Base-by-base conservation (phyloP, 805 yeast genomes). In the Saturnispora dispora region DNA sequence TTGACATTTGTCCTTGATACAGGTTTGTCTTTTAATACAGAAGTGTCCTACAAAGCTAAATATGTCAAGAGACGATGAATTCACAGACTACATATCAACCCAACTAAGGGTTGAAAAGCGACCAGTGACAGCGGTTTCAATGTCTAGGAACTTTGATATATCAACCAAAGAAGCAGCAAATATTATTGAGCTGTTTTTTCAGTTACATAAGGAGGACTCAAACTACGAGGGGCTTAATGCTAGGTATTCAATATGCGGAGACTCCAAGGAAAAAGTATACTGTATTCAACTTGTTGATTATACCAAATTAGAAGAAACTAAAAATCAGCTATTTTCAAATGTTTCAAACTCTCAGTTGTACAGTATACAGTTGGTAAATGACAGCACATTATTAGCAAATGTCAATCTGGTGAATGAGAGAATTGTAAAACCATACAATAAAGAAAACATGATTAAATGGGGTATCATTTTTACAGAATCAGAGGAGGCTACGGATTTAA, bases 51-150 rank as follows among this genome's bases (percentile, higher is more conserved):
- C 3, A 40, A 10, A 40, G 30, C 10, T 11, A 18, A 15, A 10
- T 15, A 40, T 37, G 41, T 37, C 23, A 30, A 39, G 37, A 36
- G 45, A 22, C 6, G 40, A 30, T 5, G 23, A 23, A 8, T 20
- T 13, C 8, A 11, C 13, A 13, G 51, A 48, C 42, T 48, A 32
- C 15, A 41, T 48, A 13, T 20, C 47, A 10, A 28, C 25, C 2
- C 46, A 43, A 37, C 17, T 48, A 17, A 42, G 37, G 11, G 36
- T 35, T 17, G 43, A 48, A 10, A 59, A 55, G 23, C 53, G 51
- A 40, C 67, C 68, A 2, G 45, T 63, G 2, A 64, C 68, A 3
- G 58, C 60, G 46, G 55, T 53, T 37, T 53, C 45, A 32, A 51
- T 64, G 13, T 60, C 67, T 13, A 47, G 64, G 39, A 46, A 43